These are phyloP conservation scores for Ogataea wickerhamii DNA, from an alignment of 805 yeast genomes.

Conservation along the genomic window DNA sequence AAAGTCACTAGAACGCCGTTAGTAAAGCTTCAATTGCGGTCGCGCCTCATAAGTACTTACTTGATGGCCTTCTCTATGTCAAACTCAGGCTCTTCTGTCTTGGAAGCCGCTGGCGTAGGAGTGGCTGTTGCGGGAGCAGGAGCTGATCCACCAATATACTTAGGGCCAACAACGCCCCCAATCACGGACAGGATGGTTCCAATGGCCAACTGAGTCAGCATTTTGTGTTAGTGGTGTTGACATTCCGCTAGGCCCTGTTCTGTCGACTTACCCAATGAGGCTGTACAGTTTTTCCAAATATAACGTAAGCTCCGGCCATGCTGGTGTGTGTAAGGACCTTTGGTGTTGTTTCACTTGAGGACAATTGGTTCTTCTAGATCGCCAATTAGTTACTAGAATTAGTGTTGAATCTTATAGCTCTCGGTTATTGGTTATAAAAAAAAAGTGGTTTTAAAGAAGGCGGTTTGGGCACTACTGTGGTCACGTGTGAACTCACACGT, in stretches of 20 bases:
- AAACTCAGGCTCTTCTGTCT: constrained; percentile 23
- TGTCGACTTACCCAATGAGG: constrained; percentile 63
- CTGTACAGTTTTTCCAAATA: constrained; percentile 79
- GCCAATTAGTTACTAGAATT: no score
- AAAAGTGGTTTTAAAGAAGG: no score
- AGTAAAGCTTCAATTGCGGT: constrained; percentile 2
- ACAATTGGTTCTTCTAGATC: no score
- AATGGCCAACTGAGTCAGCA: constrained; percentile 55
- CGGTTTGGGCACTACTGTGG: no score
- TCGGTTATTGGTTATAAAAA: no score
- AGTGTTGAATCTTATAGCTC: no score
- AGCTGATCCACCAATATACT: constrained; percentile 26
- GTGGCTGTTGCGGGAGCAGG: constrained; percentile 44
- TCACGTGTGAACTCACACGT: no score
- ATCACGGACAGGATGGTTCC: constrained; percentile 72
- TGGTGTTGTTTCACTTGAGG: no score
- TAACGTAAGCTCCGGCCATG: constrained; percentile 85
- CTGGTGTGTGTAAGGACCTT: no score
- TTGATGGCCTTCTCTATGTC: constrained; percentile 33
- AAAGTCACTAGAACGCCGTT: constrained; percentile 22
- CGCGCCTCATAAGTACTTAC: constrained; percentile 16
- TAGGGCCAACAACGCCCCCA: constrained; percentile 56
- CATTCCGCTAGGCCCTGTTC: background rate
- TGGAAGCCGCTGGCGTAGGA: constrained; percentile 55
- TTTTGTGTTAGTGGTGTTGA: constrained; percentile 6